phyloP scores from a whole-genome alignment of 805 yeast genomes.

The Saccharomycopsis babjevae region DNA sequence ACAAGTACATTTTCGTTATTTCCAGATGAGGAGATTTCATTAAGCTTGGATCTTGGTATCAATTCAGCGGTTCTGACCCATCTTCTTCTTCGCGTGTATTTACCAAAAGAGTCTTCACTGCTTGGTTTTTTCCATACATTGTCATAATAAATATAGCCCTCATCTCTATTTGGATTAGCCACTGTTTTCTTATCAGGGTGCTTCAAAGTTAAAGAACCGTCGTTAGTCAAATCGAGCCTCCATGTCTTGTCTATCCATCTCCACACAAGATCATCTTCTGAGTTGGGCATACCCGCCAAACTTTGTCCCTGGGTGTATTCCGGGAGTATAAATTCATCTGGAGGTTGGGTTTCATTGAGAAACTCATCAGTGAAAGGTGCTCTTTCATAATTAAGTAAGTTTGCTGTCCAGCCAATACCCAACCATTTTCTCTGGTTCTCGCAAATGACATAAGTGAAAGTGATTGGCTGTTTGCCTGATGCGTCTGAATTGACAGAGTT shows the following conservation, averaged over 20 bases:
- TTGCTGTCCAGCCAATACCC: slow-evolving; percentile 96
- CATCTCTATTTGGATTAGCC: slow-evolving; percentile 67
- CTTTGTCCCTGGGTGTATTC: slow-evolving; percentile 31
- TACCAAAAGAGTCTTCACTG: slow-evolving; percentile 78
- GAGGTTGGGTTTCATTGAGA: slow-evolving; percentile 70
- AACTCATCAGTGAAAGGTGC: slow-evolving; percentile 97
- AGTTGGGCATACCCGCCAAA: not conserved
- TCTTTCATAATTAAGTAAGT: slow-evolving; percentile 83
- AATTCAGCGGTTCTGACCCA: slow-evolving; percentile 95
- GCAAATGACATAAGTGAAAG: slow-evolving; percentile 84
- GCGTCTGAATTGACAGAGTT: slow-evolving; percentile 10
- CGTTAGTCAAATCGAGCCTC: slow-evolving; percentile 83
- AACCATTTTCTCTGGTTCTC: slow-evolving; percentile 97
- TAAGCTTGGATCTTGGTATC: slow-evolving; percentile 30
- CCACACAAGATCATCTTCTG: slow-evolving; percentile 68
- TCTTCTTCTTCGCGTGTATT: slow-evolving; percentile 87
- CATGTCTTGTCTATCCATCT: slow-evolving; percentile 91
- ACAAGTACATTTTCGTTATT: not conserved
- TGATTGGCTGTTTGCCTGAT: slow-evolving; percentile 39
- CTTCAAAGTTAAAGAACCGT: slow-evolving; percentile 69
- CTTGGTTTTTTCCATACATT: slow-evolving; percentile 91
- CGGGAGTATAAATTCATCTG: slow-evolving; percentile 74
- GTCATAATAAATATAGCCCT: slow-evolving; percentile 82
- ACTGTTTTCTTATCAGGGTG: slow-evolving; percentile 34
- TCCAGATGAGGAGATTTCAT: not conserved